These are phyloP conservation scores for Chloromonas sp. DNA, from an alignment of 163 green algal genomes.

Conservation along the genomic window DNA sequence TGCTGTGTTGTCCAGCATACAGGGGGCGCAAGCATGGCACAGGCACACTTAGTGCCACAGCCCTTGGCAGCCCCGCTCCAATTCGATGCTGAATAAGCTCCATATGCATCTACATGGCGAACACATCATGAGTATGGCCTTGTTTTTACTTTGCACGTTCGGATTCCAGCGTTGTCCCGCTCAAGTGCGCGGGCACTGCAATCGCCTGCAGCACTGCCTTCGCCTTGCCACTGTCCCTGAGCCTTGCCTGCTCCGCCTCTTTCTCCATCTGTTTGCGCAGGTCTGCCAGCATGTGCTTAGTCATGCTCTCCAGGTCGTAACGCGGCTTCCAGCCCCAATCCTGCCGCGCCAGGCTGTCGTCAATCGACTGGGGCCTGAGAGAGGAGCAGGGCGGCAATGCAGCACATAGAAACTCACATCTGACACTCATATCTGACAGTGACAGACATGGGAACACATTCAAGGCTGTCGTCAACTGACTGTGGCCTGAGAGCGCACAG, in stretches of 20 bases:
- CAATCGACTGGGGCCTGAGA: conserved; percentile 45
- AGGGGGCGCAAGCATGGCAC: no score
- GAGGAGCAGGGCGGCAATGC: neutral
- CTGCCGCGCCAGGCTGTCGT: conserved; percentile 48
- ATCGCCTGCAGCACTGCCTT: no score
- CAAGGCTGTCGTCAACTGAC: conserved; percentile 9
- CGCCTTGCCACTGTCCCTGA: no score
- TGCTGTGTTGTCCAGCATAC: no score
- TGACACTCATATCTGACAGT: neutral
- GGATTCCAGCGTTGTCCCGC: no score
- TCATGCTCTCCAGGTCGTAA: conserved; percentile 34
- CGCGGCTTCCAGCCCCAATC: conserved; percentile 49
- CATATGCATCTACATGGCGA: no score
- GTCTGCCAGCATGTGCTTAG: conserved; percentile 23
- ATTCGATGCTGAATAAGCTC: no score
- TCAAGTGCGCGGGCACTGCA: no score
- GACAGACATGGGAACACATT: neutral
- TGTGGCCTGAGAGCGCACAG: neutral
- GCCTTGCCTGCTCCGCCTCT: neutral
- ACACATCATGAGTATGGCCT: no score
- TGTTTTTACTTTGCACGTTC: no score
- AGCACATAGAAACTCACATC: neutral
- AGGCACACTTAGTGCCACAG: no score
- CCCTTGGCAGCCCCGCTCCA: no score
- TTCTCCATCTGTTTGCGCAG: conserved; percentile 15